Conservation (phyloP, 257 asterid species). For the Forsythia suspensa region DNA sequence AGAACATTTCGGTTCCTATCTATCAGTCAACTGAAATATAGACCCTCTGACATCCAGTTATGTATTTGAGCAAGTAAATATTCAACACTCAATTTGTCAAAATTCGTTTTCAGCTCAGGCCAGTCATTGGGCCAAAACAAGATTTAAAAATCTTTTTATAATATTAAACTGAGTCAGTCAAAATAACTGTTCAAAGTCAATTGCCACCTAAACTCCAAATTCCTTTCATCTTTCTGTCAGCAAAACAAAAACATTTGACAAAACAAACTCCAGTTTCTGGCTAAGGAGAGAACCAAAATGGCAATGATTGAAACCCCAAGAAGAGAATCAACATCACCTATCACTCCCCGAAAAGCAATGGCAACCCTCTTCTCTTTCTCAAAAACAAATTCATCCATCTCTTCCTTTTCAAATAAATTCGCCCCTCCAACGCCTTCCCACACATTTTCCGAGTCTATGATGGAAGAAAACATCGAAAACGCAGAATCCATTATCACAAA, state of each 20-base stretch:
- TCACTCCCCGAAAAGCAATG: constrained; percentile 33
- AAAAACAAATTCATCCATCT: constrained; percentile 21
- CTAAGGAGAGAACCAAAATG: constrained; percentile 27
- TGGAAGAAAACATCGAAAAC: constrained; percentile 46
- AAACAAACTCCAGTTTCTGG: not conserved
- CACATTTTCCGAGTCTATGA: constrained; percentile 41
- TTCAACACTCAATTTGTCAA: no score
- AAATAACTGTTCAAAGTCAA: not conserved
- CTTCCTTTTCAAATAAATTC: constrained; percentile 28
- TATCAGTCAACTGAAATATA: no score
- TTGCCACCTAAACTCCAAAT: not conserved
- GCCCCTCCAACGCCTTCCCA: constrained; percentile 26
- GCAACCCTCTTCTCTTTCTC: constrained; percentile 30
- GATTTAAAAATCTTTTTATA: no score
- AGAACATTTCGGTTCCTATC: no score
- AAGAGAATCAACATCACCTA: constrained; percentile 25
- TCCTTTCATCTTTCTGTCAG: not conserved
- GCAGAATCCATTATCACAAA: constrained; percentile 41
- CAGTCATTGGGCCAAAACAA: not conserved
- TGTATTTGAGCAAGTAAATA: no score
- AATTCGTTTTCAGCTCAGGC: not conserved
- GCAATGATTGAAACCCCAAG: constrained; percentile 34
- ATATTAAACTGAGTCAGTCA: not conserved
- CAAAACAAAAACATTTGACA: not conserved
- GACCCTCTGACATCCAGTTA: no score